Base-by-base conservation (phyloP, 345 rosid species). In the Aethionema arabicum region DNA sequence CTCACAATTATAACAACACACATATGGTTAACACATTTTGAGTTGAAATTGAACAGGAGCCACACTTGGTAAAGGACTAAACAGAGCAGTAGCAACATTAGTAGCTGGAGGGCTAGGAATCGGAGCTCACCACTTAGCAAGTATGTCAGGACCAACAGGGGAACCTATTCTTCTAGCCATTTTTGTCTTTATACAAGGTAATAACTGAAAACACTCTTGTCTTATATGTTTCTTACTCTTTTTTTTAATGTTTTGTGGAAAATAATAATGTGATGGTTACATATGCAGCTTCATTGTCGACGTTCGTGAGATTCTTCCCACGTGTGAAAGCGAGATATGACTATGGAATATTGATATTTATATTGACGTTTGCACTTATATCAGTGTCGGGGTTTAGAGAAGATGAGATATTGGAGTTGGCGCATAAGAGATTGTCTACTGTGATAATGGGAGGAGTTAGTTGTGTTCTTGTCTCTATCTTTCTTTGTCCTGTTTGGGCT, bases 401-500 rank as follows among this genome's bases (percentile, higher is more conserved):
- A 2, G 83, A 70, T 0, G 62, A 69, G 55, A 85, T 85, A 29
- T 8, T 87, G 49, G 52, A 73, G 11, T 60, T 87, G 66, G 91
- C 90, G 3, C 85, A 83, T 11, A 75, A 82, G 52, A 85, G 96
- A 21, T 80, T 92, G 54, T 50, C 77, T 57, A 84, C 87, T 50
- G 83, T 92, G 2, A 61, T 72, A 14, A 67, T 89, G 74, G 98
- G 98, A 37, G 91, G 86, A 65, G 56, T 32, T 2, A 59, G 80
- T 73, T 85, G 91, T 76, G 73, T 89, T 48, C 77, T 73, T 39
- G 71, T 63, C 8, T 81, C 81, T 77, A 71, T 92, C 32, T 72
- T 85, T 15, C 38, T 89, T 16, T 85, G 82, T 11, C 98, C 96
- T 9, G 78, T 81, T 0, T 89, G 98, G 98, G 89, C 96, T 21